Evolutionary conservation across 306 rosid species (phyloP), one percentile per base, ranked within the genome.

Genomic region (Begonia fuchsioides): DNA sequence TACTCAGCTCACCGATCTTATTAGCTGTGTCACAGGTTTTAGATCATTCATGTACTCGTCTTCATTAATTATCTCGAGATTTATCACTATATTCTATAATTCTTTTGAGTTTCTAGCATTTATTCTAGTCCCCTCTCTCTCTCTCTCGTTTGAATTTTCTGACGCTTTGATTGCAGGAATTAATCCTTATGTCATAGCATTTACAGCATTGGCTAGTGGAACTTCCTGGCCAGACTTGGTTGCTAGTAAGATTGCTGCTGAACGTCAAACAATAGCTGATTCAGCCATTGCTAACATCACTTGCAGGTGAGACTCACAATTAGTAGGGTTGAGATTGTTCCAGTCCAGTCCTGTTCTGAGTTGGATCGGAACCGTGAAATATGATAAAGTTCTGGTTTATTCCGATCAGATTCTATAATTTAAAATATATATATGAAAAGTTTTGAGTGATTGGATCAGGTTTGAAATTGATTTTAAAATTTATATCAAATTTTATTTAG

Each of bases 201-300:
- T 90, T 61, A 90, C 97, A 38, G 97, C 87, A 54, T 65, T 83
- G 61, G 96, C 93, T 58, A 18, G 72, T 57, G 97, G 95, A 72
- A 90, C 95, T 69, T 90, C 97, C 5, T 84, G 97, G 97, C 97
- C 95, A 6, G 97, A 90, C 71, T 82, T 90, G 64, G 97, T 90
- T 60, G 97, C 97, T 5, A 90, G 97, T 68, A 90, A 70, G 84
- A 90, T 90, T 64, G 97, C 97, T 58, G 92, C 94, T 32, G 85
- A 90, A 72, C 97, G 97, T 43, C 97, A 84, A 72, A 45, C 64
- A 57, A 90, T 94, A 9, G 97, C 97, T 2, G 95, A 90, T 58
- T 90, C 97, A 13, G 95, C 97, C 59, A 84, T 90, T 60, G 97
- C 97, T 58, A 90, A 90, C 68, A 90, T 90, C 60, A 90, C 95